These are phyloP conservation scores for Sporisorium exsertum DNA, from an alignment of 1,284 basidiomycete genomes.

Conservation along the genomic window DNA sequence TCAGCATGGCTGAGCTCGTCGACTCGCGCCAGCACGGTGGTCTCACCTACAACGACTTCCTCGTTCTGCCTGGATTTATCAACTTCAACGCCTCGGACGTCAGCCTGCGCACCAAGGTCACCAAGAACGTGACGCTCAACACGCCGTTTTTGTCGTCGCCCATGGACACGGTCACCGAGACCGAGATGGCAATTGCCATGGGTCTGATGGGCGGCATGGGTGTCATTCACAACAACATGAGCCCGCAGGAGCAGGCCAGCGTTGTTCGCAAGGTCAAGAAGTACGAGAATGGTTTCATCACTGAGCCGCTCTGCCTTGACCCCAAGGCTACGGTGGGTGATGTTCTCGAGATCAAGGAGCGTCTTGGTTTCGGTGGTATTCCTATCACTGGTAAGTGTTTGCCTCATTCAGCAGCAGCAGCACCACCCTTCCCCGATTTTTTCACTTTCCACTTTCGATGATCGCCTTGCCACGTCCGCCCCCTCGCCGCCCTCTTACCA, in stretches of 20 bases:
- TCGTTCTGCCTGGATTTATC: constrained; percentile 86
- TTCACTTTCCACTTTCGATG: background rate
- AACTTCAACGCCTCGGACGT: constrained; percentile 88
- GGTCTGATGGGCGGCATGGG: constrained; percentile 86
- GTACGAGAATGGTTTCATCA: constrained; percentile 95
- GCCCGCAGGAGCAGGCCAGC: constrained; percentile 86
- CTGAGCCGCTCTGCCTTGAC: constrained; percentile 85
- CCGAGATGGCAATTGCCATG: constrained; percentile 87
- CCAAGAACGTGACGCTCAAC: constrained; percentile 90
- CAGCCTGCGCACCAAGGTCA: constrained; percentile 85
- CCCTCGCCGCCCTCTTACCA: background rate
- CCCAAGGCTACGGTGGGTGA: constrained; percentile 84
- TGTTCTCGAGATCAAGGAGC: constrained; percentile 91
- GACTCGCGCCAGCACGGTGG: constrained; percentile 89
- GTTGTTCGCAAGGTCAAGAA: constrained; percentile 99
- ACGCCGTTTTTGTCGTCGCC: constrained; percentile 97
- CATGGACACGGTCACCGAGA: constrained; percentile 99
- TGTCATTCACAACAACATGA: constrained; percentile 98
- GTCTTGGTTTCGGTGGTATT: constrained; percentile 94
- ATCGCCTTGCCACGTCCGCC: background rate
- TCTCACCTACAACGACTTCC: constrained; percentile 83
- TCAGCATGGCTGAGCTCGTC: constrained; percentile 88
- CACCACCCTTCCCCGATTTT: background rate
- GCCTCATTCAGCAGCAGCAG: background rate
- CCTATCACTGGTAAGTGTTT: constrained; percentile 89